A percentile compares a stretch with the other conserved stretches of the same genome.
phyloP scores from a whole-genome alignment of 2,329 filamentous ascomycete species.

The Colletotrichum eleusines region DNA sequence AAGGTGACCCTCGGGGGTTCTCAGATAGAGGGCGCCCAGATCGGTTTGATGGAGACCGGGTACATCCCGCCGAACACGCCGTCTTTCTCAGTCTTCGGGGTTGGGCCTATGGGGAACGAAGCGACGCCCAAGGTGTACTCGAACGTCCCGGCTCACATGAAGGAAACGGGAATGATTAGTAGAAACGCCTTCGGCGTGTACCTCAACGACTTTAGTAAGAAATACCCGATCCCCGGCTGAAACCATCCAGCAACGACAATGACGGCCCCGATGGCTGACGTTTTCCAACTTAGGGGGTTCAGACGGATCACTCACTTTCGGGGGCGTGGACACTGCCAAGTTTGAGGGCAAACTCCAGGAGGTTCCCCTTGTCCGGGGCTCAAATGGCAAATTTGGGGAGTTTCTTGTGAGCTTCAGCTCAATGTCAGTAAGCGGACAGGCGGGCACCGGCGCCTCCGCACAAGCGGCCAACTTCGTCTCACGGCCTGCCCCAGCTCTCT shows the following conservation, averaged over 20 bases:
- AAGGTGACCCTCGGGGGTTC: not conserved
- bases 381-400: not conserved
- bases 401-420: constrained; percentile 20
- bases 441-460: not conserved
- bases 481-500: not conserved
- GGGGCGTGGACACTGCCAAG: constrained; percentile 33
- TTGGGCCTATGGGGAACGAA: constrained; percentile 2
- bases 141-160: constrained; percentile 25
- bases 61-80: not conserved
- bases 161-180: constrained; percentile 10
- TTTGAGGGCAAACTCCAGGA: constrained; percentile 29
- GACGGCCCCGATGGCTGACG: not conserved
- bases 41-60: constrained; percentile 3
- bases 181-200: constrained; percentile 16
- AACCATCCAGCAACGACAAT: no score
- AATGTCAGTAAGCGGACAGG: constrained; percentile 9
- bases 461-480: not conserved
- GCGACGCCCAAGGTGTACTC: not conserved
- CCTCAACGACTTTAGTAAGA: constrained; percentile 22
- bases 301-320: constrained; percentile 29
- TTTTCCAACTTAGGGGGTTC: constrained; percentile 1
- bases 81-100: not conserved
- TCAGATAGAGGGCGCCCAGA: not conserved
- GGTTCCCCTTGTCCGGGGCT: not conserved
- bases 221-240: not conserved